Base-by-base conservation (phyloP, 768 basidiomycete species). In the Phallus indusiatus region DNA sequence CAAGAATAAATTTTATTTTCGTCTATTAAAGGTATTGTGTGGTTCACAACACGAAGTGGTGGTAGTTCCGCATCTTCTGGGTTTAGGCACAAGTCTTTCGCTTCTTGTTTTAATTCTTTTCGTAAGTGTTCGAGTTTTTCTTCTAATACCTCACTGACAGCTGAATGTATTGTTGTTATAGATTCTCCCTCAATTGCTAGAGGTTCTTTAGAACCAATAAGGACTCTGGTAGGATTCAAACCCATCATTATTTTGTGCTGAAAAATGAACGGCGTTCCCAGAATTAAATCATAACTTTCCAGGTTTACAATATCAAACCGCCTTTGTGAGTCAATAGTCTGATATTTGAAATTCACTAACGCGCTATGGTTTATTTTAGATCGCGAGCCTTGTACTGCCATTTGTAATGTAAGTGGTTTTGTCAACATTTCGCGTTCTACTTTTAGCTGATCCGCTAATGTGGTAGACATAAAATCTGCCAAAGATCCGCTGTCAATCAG, bases 351-450 rank as follows among this genome's bases (percentile, higher is more conserved):
- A 3, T 64, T 9, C 0, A 63, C 73, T 3, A 34, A 56, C 0
- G 68, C 62, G 0, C 65, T 51, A 21, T 34, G 66, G 53, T 73
- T 77, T 0, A 79, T 65, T 53, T 72, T 72, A 0, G 74, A 68
- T 0, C 70, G 52, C 0, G 77, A 79, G 0, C 76, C 79, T 34
- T 74, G 71, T 0, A 75, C 72, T 0, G 76, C 77, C 0, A 81
- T 62, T 16, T 75, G 73, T 0, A 78, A 50, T 0, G 67, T 56
- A 1, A 78, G 20, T 1, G 72, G 76, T 24, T 68, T 67, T 0
- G 53, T 67, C 1, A 78, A 61, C 11, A 64, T 60, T 0, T 62
- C 58, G 0, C 55, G 59, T 28, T 64, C 56, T 0, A 74, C 36
- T 1, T 67, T 65, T 3, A 78, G 57, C 60, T 79, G 64, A 21